Percentiles rank a stretch among this genome's conserved stretches.
Conservation (phyloP, 1,284 basidiomycete genomes). For the Megacollybia platyphylla region DNA sequence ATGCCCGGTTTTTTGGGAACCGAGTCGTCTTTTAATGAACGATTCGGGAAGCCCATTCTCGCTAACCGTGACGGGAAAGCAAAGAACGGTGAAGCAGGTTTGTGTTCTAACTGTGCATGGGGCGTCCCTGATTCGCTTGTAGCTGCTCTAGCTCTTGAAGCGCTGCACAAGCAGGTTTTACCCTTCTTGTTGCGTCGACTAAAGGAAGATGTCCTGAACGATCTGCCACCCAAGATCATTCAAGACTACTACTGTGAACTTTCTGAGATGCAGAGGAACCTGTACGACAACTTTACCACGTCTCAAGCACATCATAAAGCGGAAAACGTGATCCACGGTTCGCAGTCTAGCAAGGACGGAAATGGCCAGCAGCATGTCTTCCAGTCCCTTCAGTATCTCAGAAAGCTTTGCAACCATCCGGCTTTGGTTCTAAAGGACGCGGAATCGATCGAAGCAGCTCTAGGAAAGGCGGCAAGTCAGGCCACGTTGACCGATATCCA, state of each 20-base stretch:
- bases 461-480: constrained; percentile 40
- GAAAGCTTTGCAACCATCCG: constrained; percentile 97
- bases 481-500: constrained; percentile 63
- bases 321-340: constrained; percentile 47
- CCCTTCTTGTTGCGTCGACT: constrained; percentile 93
- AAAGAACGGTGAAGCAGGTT: constrained; percentile 89
- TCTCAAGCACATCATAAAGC: constrained; percentile 63
- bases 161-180: constrained; percentile 97
- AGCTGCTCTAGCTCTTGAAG: constrained; percentile 90
- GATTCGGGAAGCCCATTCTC: constrained; percentile 93
- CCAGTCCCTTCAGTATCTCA: constrained; percentile 92
- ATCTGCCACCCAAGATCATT: constrained; percentile 98
- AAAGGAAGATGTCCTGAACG: constrained; percentile 95
- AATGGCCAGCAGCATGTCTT: constrained; percentile 77
- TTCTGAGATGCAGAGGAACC: constrained; percentile 83
- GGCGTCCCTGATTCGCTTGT: constrained; percentile 3
- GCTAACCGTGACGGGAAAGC: constrained; percentile 93
- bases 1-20: constrained; percentile 99
- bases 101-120: constrained; percentile 1
- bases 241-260: constrained; percentile 99
- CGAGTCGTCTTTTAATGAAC: constrained; percentile 91
- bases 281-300: constrained; percentile 88
- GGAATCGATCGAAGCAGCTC: constrained; percentile 48
- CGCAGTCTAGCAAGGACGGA: constrained; percentile 24
- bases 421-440: constrained; percentile 72